Conservation (phyloP, 257 asterid species). For the Ocimum tenuiflorum region DNA sequence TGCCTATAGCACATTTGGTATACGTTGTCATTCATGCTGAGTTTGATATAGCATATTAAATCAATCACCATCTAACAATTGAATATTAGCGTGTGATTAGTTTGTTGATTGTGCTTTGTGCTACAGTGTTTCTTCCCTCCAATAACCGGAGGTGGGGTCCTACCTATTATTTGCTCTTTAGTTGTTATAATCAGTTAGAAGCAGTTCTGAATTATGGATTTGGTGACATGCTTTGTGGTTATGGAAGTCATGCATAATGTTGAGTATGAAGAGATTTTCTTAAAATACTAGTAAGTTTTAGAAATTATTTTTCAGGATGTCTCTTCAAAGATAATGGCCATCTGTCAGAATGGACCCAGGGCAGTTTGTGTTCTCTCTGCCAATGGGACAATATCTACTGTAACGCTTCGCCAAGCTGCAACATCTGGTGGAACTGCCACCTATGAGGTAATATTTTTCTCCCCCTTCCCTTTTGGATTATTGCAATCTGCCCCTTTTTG, state of each 20-base stretch:
- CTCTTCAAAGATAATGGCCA: constrained; percentile 44
- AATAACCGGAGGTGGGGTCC: background rate
- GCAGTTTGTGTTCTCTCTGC: constrained; percentile 55
- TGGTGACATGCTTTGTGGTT: background rate
- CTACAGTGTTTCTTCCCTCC: background rate
- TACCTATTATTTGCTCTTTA: background rate
- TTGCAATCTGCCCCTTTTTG: background rate
- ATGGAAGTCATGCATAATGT: constrained; percentile 1
- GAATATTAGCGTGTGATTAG: too few relatives aligned
- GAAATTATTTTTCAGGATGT: constrained; percentile 39
- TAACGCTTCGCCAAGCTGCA: constrained; percentile 47
- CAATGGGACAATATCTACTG: constrained; percentile 46
- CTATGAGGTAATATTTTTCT: constrained; percentile 37
- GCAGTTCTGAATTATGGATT: too few relatives aligned
- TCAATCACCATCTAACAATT: background rate
- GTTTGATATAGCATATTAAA: background rate
- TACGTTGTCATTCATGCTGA: background rate
- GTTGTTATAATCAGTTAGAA: too few relatives aligned
- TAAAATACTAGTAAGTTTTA: background rate
- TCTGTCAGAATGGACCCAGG: constrained; percentile 46
- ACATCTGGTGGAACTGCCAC: constrained; percentile 62
- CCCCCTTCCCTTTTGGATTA: too few relatives aligned
- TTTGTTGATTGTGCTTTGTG: background rate
- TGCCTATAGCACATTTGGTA: background rate
- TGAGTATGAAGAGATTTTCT: background rate